Conservation (phyloP, 2,329 filamentous ascomycete genomes). For the Elsinoe australis region DNA sequence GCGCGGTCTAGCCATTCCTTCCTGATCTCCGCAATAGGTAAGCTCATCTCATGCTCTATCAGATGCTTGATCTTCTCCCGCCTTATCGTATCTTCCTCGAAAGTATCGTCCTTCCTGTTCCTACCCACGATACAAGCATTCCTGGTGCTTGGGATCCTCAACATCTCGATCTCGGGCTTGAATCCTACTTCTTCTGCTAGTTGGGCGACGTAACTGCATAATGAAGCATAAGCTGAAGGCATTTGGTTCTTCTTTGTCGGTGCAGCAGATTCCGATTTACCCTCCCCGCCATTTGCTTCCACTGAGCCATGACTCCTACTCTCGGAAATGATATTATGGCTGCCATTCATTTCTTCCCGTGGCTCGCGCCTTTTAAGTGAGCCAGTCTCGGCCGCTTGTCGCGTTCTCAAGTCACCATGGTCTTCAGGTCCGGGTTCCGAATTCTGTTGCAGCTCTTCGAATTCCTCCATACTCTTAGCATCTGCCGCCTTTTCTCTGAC, state of each 20-base stretch:
- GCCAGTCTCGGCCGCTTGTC: conserved; percentile 30
- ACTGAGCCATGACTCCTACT: too few species aligned
- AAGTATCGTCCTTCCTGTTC: conserved; percentile 19
- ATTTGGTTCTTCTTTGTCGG: neutral
- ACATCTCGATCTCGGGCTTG: conserved; percentile 69
- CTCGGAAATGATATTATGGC: too few species aligned
- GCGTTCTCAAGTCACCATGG: conserved; percentile 5
- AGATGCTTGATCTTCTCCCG: conserved; percentile 15
- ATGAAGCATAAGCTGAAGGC: conserved; percentile 67
- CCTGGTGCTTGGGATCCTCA: conserved; percentile 85
- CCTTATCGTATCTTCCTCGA: conserved; percentile 6
- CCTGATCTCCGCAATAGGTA: conserved; percentile 16
- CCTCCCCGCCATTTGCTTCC: neutral
- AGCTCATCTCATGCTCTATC: conserved; percentile 18
- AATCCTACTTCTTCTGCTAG: conserved; percentile 68
- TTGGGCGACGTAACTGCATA: conserved; percentile 68
- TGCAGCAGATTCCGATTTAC: neutral
- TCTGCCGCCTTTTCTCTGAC: neutral
- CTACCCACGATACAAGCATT: conserved; percentile 77
- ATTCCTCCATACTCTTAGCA: neutral
- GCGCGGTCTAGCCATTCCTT: conserved; percentile 21
- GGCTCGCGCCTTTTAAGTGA: conserved; percentile 26
- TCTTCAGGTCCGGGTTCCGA: neutral
- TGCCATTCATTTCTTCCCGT: too few species aligned
- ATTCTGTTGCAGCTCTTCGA: neutral